Percentiles rank a stretch among this genome's conserved stretches.
These are phyloP conservation scores for Odontarrhena argentea DNA, from an alignment of 345 rosid species.

Conservation along the genomic window DNA sequence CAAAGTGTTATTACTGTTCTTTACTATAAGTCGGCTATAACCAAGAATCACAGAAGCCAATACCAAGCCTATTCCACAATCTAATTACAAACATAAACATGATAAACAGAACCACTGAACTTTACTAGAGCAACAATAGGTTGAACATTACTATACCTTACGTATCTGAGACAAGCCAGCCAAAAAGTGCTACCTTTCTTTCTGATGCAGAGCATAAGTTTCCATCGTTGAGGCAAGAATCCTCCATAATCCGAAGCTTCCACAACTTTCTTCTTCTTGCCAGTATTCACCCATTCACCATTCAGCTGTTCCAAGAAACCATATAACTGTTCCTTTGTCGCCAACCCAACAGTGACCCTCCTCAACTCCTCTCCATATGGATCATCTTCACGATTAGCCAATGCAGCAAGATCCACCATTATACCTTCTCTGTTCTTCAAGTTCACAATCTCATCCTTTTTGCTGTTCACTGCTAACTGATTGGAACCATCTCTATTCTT, in stretches of 20 bases:
- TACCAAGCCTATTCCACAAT: conserved; percentile 6
- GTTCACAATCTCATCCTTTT: conserved; percentile 25
- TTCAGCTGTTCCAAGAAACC: conserved; percentile 55
- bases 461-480: not conserved
- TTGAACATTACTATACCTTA: conserved; percentile 55
- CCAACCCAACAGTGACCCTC: conserved; percentile 55
- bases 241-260: conserved; percentile 57
- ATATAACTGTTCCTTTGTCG: conserved; percentile 49
- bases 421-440: conserved; percentile 40
- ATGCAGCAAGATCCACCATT: conserved; percentile 40
- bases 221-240: conserved; percentile 68
- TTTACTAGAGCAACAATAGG: not conserved
- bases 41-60: conserved; percentile 11
- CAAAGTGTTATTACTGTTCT: conserved; percentile 4
- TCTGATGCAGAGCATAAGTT: conserved; percentile 60
- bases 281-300: conserved; percentile 68
- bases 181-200: conserved; percentile 48
- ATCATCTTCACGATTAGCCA: conserved; percentile 43
- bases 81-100: conserved; percentile 16
- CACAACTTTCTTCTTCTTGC: conserved; percentile 68
- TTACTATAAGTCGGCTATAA: not conserved
- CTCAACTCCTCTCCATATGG: conserved; percentile 60
- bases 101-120: conserved; percentile 19
- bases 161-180: conserved; percentile 62
- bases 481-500: conserved; percentile 35